Percentiles rank a stretch among this genome's conserved stretches.
Conservation (phyloP, 345 rosid species). For the Garcia nutans region DNA sequence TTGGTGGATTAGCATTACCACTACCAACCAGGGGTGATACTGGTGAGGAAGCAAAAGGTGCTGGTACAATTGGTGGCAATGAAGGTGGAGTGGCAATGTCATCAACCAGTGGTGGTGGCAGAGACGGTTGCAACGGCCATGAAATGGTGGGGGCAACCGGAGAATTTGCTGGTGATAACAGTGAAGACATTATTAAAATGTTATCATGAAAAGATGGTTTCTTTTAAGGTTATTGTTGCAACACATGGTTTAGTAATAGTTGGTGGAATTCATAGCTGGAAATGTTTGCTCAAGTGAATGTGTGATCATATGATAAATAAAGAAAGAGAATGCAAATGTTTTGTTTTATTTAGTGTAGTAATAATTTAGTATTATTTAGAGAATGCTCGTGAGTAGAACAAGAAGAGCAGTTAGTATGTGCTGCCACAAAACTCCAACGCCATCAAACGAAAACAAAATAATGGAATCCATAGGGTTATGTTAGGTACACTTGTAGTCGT, state of each 20-base stretch:
- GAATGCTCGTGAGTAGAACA: no score
- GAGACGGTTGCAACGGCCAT: neutral
- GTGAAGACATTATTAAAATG: slow-evolving; percentile 8
- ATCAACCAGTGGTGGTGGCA: neutral
- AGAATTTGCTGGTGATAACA: slow-evolving; percentile 11
- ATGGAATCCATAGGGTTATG: no score
- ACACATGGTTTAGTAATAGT: neutral
- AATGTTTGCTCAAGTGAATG: neutral
- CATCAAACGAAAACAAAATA: no score
- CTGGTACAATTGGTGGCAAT: neutral
- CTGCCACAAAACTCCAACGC: no score
- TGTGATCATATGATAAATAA: neutral
- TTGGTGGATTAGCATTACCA: neutral
- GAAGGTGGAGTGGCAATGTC: neutral
- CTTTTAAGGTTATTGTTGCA: neutral
- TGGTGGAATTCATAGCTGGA: slow-evolving; percentile 19
- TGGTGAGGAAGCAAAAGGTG: slow-evolving; percentile 9
- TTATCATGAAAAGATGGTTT: neutral
- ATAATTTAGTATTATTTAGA: no score
- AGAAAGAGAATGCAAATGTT: no score
- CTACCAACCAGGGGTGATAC: neutral
- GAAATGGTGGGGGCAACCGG: no score
- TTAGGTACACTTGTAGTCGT: no score
- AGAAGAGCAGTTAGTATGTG: no score
- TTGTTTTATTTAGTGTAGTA: neutral